phyloP scores from a whole-genome alignment of 2,329 filamentous ascomycete genomes.

The Chaetomium sp. region DNA sequence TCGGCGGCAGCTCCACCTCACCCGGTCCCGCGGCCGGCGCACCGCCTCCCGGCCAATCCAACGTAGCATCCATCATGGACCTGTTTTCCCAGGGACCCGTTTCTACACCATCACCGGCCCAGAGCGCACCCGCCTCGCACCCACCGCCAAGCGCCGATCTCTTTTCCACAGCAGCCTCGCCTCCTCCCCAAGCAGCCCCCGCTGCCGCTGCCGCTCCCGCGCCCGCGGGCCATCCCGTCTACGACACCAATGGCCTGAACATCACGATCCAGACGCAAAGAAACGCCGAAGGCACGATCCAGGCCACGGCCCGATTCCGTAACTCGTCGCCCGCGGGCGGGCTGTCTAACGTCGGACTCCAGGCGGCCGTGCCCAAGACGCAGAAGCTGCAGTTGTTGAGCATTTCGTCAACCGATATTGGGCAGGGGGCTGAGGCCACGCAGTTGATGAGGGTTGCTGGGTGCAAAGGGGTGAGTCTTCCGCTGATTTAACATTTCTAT shows the following conservation, averaged over 20 bases:
- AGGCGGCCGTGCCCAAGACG: conserved; percentile 92
- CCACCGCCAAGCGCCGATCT: conserved; percentile 43
- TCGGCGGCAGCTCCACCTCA: conserved; percentile 52
- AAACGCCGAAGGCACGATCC: conserved; percentile 69
- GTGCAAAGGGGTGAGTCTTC: conserved; percentile 74
- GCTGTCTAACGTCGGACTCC: conserved; percentile 72
- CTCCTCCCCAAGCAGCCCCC: conserved; percentile 36
- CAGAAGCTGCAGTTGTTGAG: conserved; percentile 89
- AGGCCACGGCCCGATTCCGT: conserved; percentile 76
- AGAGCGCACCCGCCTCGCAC: conserved; percentile 39
- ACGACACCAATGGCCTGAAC: conserved; percentile 77
- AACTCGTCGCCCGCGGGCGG: conserved; percentile 62
- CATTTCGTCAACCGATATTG: conserved; percentile 75
- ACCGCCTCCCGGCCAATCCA: conserved; percentile 46
- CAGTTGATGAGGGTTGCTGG: conserved; percentile 85
- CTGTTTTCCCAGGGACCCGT: conserved; percentile 57
- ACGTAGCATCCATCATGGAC: conserved; percentile 78
- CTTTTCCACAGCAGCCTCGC: conserved; percentile 43
- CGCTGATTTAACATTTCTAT: conserved; percentile 25
- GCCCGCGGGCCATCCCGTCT: conserved; percentile 61
- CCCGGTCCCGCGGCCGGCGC: conserved; percentile 34
- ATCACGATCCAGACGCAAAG: conserved; percentile 80
- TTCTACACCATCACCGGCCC: conserved; percentile 70
- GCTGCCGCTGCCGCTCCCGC: conserved; percentile 33
- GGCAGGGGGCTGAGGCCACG: conserved; percentile 72